Percentiles rank a stretch among this genome's conserved stretches.
phyloP scores from a whole-genome alignment of 2,329 filamentous ascomycete genomes.

The Colletotrichum tabaci region DNA sequence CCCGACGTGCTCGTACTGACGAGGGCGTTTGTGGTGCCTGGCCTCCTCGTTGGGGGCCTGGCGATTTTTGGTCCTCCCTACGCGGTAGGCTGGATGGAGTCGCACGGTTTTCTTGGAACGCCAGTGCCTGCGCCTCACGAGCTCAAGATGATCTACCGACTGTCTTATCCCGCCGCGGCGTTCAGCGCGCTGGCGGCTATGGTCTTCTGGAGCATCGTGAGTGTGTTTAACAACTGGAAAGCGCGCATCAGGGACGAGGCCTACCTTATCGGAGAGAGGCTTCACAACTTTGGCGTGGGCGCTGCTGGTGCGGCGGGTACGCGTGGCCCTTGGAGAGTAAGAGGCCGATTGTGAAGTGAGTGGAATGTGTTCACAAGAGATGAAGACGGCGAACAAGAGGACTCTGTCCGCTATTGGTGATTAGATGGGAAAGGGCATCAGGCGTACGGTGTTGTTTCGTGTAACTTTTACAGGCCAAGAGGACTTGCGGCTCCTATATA shows the following conservation, averaged over 20 bases:
- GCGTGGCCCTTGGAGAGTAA: conserved; percentile 55
- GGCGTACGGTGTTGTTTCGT: conserved; percentile 7
- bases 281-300: conserved; percentile 88
- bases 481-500: not conserved
- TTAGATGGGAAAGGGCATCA: conserved; percentile 4
- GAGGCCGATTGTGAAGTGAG: conserved; percentile 49
- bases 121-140: conserved; percentile 43
- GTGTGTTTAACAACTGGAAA: conserved; percentile 82
- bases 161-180: conserved; percentile 79
- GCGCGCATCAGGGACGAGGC: conserved; percentile 91
- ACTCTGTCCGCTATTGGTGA: not conserved
- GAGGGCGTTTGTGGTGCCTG: conserved; percentile 87
- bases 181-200: conserved; percentile 59
- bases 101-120: conserved; percentile 32
- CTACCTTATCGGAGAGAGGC: conserved; percentile 92
- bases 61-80: conserved; percentile 74
- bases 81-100: conserved; percentile 45
- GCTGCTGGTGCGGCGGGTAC: conserved; percentile 55
- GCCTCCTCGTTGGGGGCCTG: conserved; percentile 70
- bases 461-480: conserved; percentile 9
- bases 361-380: not conserved
- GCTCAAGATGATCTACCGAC: conserved; percentile 61
- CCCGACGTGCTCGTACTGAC: conserved; percentile 87
- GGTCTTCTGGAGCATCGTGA: conserved; percentile 66
- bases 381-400: not conserved